Conservation (phyloP, 257 asterid species). For the Jasminum sambac region DNA sequence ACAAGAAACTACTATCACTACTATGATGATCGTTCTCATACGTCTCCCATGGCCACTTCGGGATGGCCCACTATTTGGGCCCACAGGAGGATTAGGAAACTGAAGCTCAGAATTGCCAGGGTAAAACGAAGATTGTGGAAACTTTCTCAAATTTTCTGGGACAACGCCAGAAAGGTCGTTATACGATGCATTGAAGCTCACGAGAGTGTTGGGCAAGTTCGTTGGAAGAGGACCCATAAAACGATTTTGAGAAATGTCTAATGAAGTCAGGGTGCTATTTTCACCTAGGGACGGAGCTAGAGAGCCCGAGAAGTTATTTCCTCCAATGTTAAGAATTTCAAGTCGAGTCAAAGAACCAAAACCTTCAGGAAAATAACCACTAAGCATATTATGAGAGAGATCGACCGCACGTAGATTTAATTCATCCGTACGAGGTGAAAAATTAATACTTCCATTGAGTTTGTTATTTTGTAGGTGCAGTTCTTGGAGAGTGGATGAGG, state of each 20-base stretch:
- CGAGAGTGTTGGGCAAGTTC: slow-evolving; percentile 60
- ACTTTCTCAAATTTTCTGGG: slow-evolving; percentile 82
- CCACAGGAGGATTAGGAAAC: slow-evolving; percentile 79
- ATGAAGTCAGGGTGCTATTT: slow-evolving; percentile 42
- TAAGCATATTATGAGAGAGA: slow-evolving; percentile 62
- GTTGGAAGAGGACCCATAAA: slow-evolving; percentile 73
- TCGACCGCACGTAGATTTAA: slow-evolving; percentile 60
- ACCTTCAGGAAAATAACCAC: slow-evolving; percentile 62
- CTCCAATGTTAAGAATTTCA: slow-evolving; percentile 58
- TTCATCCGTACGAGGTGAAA: slow-evolving; percentile 47
- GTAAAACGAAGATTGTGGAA: slow-evolving; percentile 77
- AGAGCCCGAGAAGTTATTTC: slow-evolving; percentile 77
- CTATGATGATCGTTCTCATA: slow-evolving; percentile 49
- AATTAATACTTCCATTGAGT: slow-evolving; percentile 59
- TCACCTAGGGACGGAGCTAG: slow-evolving; percentile 60
- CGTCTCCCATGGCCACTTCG: slow-evolving; percentile 35
- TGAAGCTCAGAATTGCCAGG: slow-evolving; percentile 82
- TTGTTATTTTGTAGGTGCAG: slow-evolving; percentile 70
- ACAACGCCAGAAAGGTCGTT: slow-evolving; percentile 85
- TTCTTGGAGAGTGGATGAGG: slow-evolving; percentile 65
- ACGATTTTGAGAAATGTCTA: slow-evolving; percentile 68
- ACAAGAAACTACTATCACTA: slow-evolving; percentile 59
- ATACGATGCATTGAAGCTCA: slow-evolving; percentile 74
- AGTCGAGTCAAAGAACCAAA: slow-evolving; percentile 59
- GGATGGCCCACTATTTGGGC: slow-evolving; percentile 43